These are phyloP conservation scores for Aspergillus conjunctus DNA, from an alignment of 495 filamentous ascomycete genomes.

Conservation along the genomic window DNA sequence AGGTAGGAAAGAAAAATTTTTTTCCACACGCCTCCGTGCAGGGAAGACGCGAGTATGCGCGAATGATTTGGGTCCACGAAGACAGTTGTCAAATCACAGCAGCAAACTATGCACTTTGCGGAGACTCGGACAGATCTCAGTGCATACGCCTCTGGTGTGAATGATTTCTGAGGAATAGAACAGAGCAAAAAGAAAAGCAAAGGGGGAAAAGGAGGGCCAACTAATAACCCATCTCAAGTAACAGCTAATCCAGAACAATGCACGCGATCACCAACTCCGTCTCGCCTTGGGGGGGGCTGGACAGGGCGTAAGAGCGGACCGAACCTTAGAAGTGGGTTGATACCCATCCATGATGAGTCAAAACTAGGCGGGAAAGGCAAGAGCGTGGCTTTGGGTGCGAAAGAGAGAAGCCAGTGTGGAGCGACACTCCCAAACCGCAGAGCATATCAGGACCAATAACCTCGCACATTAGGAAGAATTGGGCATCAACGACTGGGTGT, in stretches of 20 bases:
- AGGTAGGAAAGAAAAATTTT: slow-evolving; percentile 20
- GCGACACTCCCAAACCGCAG: slow-evolving; percentile 31
- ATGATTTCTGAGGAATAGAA: slow-evolving; percentile 24
- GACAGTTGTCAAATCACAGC: slow-evolving; percentile 25
- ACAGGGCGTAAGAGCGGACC: slow-evolving; percentile 28
- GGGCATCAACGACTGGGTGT: slow-evolving; percentile 44
- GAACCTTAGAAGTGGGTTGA: slow-evolving; percentile 32
- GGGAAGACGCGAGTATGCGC: slow-evolving; percentile 34
- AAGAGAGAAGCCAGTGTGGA: slow-evolving; percentile 28
- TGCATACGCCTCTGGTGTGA: slow-evolving; percentile 23
- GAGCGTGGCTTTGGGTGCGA: slow-evolving; percentile 28
- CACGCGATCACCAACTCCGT: slow-evolving; percentile 21
- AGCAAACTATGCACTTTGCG: slow-evolving; percentile 30
- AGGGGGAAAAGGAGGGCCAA: slow-evolving; percentile 21
- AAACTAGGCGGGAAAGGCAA: slow-evolving; percentile 23
- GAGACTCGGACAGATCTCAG: slow-evolving; percentile 27
- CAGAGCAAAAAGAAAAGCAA: slow-evolving; percentile 16
- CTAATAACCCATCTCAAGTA: slow-evolving; percentile 27
- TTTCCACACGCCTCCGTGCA: slow-evolving; percentile 25
- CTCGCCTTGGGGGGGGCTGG: slow-evolving; percentile 31
- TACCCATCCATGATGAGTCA: slow-evolving; percentile 34
- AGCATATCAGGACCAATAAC: slow-evolving; percentile 36
- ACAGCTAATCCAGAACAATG: slow-evolving; percentile 23
- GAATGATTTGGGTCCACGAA: slow-evolving; percentile 43
- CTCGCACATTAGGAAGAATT: slow-evolving; percentile 32